Conservation (phyloP, 805 yeast genomes). For the Maudiozyma turicensis region DNA sequence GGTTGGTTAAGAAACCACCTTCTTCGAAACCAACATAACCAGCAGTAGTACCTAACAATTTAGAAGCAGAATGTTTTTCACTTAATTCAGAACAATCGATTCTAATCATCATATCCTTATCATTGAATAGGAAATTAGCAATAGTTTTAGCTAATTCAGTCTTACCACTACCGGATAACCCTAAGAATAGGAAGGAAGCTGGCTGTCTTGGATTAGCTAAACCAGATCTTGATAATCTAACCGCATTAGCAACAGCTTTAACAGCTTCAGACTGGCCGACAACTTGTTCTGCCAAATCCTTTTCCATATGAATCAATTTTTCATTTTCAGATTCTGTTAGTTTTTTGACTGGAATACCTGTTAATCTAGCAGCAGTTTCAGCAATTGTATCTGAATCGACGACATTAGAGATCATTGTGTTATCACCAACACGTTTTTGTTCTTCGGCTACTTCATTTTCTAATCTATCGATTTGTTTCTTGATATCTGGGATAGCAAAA, state of each 20-base stretch:
- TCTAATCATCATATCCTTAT: conserved; percentile 93
- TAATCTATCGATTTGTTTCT: conserved; percentile 61
- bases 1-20: conserved; percentile 94
- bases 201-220: conserved; percentile 95
- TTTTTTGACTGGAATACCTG: conserved; percentile 94
- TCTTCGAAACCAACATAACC: conserved; percentile 96
- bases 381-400: conserved; percentile 89
- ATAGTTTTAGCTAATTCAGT: conserved; percentile 95
- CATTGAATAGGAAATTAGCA: conserved; percentile 92
- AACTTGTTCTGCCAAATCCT: conserved; percentile 66
- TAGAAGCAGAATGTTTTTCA: conserved; percentile 93
- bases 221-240: conserved; percentile 88
- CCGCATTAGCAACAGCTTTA: conserved; percentile 91
- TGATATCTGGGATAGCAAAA: conserved; percentile 92
- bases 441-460: conserved; percentile 75
- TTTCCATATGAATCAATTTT: conserved; percentile 91
- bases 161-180: conserved; percentile 96
- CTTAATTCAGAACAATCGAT: conserved; percentile 94
- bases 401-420: conserved; percentile 71
- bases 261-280: conserved; percentile 96
- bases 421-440: conserved; percentile 48
- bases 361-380: conserved; percentile 93
- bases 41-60: conserved; percentile 93
- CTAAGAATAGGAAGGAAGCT: conserved; percentile 87
- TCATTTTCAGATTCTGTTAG: conserved; percentile 91